These are phyloP conservation scores for Fragilaria crotonensis DNA, from an alignment of 108 stramenopile genomes.

Conservation along the genomic window DNA sequence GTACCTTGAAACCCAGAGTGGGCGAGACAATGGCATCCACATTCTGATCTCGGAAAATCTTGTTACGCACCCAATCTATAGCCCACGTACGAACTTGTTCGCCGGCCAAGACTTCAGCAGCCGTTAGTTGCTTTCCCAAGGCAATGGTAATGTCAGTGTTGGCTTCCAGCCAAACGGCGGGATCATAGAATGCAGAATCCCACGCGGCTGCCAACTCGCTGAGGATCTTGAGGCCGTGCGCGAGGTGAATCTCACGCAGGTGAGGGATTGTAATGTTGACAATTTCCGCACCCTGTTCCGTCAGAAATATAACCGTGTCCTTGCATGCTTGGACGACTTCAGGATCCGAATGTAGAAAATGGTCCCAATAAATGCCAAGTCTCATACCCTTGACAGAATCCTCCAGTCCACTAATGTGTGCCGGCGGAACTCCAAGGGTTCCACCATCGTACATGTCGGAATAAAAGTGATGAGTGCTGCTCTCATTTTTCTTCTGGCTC, in stretches of 20 bases:
- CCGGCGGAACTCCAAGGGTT: too few relatives aligned
- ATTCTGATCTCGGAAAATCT: slow-evolving; percentile 14
- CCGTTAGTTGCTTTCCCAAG: slow-evolving; percentile 29
- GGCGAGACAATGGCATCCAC: slow-evolving; percentile 37
- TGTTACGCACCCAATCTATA: slow-evolving; percentile 18
- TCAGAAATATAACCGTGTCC: slow-evolving; percentile 11
- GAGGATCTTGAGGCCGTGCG: slow-evolving; percentile 43
- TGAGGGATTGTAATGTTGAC: slow-evolving; percentile 45
- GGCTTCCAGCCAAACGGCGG: slow-evolving; percentile 13
- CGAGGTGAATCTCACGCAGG: slow-evolving; percentile 30
- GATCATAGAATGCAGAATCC: slow-evolving; percentile 20
- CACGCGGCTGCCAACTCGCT: slow-evolving; percentile 33
- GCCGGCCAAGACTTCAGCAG: slow-evolving; percentile 35
- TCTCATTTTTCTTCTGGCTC: too few relatives aligned
- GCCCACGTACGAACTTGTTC: slow-evolving; percentile 38
- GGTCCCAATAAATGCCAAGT: slow-evolving; percentile 30
- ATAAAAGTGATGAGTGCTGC: too few relatives aligned
- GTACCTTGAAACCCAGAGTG: too few relatives aligned
- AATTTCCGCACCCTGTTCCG: slow-evolving; percentile 27
- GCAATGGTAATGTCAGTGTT: slow-evolving; percentile 39
- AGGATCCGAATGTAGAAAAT: slow-evolving; percentile 25
- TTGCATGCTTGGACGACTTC: slow-evolving; percentile 8
- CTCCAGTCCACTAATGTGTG: too few relatives aligned
- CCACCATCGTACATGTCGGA: too few relatives aligned
- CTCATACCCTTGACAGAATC: slow-evolving; percentile 25